These are phyloP conservation scores for Lipomyces japonicus DNA, from an alignment of 805 yeast species.

Conservation along the genomic window DNA sequence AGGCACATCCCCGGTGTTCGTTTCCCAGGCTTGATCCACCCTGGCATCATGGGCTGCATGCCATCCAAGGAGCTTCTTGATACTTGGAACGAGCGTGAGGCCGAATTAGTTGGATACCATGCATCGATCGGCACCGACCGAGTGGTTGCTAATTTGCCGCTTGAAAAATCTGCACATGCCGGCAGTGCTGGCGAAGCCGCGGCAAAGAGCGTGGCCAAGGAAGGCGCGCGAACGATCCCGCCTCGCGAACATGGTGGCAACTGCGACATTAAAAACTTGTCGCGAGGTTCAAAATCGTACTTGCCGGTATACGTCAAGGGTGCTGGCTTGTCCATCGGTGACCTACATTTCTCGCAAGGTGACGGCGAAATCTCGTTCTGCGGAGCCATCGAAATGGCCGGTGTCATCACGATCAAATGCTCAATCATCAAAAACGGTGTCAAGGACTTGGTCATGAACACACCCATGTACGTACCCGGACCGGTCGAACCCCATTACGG, in stretches of 20 bases:
- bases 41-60: slow-evolving; percentile 50
- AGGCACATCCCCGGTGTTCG: slow-evolving; percentile 50
- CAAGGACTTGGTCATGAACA: slow-evolving; percentile 41
- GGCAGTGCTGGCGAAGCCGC: slow-evolving; percentile 41
- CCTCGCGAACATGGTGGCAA: slow-evolving; percentile 52
- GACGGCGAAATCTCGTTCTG: slow-evolving; percentile 54
- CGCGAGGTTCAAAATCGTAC: slow-evolving; percentile 49
- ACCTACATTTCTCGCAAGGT: slow-evolving; percentile 51
- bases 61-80: slow-evolving; percentile 45
- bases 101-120: slow-evolving; percentile 35
- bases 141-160: slow-evolving; percentile 45
- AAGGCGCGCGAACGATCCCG: slow-evolving; percentile 54
- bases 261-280: slow-evolving; percentile 50
- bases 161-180: slow-evolving; percentile 40
- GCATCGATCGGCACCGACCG: slow-evolving; percentile 32
- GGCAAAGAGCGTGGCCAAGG: slow-evolving; percentile 37
- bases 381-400: slow-evolving; percentile 55
- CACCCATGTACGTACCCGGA: slow-evolving; percentile 50
- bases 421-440: slow-evolving; percentile 45
- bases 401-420: slow-evolving; percentile 45
- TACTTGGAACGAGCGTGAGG: slow-evolving; percentile 48
- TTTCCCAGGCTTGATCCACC: slow-evolving; percentile 51
- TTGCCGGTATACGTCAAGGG: slow-evolving; percentile 49
- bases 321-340: slow-evolving; percentile 49
- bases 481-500: slow-evolving; percentile 49